Evolutionary conservation across 352 stramenopile genomes (phyloP).

Genomic region (Phytophthora quininea): DNA sequence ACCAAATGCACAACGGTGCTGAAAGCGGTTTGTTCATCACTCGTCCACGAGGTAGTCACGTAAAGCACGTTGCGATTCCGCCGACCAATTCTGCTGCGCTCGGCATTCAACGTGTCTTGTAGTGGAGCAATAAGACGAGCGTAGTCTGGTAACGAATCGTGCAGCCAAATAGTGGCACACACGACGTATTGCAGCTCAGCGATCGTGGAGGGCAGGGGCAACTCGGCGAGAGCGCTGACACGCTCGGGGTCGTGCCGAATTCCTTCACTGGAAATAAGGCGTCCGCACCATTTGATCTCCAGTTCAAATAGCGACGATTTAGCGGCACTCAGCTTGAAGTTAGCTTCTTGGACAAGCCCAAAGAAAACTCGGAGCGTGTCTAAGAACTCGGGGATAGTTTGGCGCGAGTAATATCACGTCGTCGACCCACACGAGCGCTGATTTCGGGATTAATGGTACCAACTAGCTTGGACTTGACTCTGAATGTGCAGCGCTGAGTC

Average conservation of each 20-base stretch:
- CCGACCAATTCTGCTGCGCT: background rate
- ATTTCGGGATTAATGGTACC: slow-evolving; percentile 14
- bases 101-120: slow-evolving; percentile 1
- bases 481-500: slow-evolving; percentile 17
- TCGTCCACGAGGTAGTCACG: background rate
- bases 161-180: slow-evolving; percentile 19
- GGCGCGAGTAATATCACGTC: slow-evolving; percentile 22
- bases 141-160: slow-evolving; percentile 20
- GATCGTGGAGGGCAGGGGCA: slow-evolving; percentile 5
- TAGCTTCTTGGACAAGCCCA: slow-evolving; percentile 4
- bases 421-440: slow-evolving; percentile 29
- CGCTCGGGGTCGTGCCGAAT: slow-evolving; percentile 17
- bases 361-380: slow-evolving; percentile 22
- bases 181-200: slow-evolving; percentile 23
- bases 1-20: background rate
- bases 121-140: slow-evolving; percentile 12
- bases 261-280: slow-evolving; percentile 20
- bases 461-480: slow-evolving; percentile 9
- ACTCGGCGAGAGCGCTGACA: slow-evolving; percentile 2
- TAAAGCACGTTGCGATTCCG: slow-evolving; percentile 3
- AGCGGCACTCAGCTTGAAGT: slow-evolving; percentile 21
- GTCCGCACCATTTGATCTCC: slow-evolving; percentile 27
- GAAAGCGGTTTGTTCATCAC: slow-evolving; percentile 1
- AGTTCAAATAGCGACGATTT: slow-evolving; percentile 25
- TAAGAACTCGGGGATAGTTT: slow-evolving; percentile 10